A percentile compares a stretch with the other conserved stretches of the same genome.
Conservation (phyloP, 2,329 filamentous ascomycete genomes). For the Pseudovirgaria hyperparasitica region DNA sequence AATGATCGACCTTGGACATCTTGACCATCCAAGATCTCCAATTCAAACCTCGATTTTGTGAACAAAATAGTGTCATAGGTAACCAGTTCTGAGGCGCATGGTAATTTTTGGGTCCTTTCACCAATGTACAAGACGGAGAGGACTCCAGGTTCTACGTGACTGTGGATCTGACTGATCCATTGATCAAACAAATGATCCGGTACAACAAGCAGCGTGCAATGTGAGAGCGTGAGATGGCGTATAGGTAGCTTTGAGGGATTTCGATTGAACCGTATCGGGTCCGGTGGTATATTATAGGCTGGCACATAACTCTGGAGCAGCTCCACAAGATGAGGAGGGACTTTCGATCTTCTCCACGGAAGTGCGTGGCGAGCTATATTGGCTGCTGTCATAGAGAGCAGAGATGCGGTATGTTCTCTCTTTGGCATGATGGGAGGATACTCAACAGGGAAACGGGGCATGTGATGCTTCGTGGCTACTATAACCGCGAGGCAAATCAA, state of each 20-base stretch:
- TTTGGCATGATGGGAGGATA: slow-evolving; percentile 35
- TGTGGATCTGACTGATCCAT: slow-evolving; percentile 69
- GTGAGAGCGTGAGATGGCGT: slow-evolving; percentile 48
- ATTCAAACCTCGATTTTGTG: slow-evolving; percentile 60
- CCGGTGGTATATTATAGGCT: slow-evolving; percentile 28
- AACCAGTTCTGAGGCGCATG: slow-evolving; percentile 44
- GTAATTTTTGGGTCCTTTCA: slow-evolving; percentile 40
- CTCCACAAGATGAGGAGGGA: slow-evolving; percentile 46
- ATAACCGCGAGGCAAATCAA: slow-evolving; percentile 65
- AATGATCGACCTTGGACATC: slow-evolving; percentile 31
- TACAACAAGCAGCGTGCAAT: slow-evolving; percentile 64
- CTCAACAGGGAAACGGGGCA: slow-evolving; percentile 51
- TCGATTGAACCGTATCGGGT: slow-evolving; percentile 28
- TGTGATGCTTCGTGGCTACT: slow-evolving; percentile 59
- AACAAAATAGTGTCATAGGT: slow-evolving; percentile 68
- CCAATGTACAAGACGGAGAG: slow-evolving; percentile 56
- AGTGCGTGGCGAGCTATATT: slow-evolving; percentile 52
- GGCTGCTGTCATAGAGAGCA: slow-evolving; percentile 66
- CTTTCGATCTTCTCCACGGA: slow-evolving; percentile 66
- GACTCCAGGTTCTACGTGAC: slow-evolving; percentile 51
- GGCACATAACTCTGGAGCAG: slow-evolving; percentile 26
- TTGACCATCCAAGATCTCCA: slow-evolving; percentile 42
- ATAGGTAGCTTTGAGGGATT: slow-evolving; percentile 26
- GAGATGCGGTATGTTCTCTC: slow-evolving; percentile 41
- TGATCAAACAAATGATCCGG: slow-evolving; percentile 74